Evolutionary conservation across 495 filamentous ascomycete species (phyloP).

Genomic region (Melanomma pulvis-pyrius): DNA sequence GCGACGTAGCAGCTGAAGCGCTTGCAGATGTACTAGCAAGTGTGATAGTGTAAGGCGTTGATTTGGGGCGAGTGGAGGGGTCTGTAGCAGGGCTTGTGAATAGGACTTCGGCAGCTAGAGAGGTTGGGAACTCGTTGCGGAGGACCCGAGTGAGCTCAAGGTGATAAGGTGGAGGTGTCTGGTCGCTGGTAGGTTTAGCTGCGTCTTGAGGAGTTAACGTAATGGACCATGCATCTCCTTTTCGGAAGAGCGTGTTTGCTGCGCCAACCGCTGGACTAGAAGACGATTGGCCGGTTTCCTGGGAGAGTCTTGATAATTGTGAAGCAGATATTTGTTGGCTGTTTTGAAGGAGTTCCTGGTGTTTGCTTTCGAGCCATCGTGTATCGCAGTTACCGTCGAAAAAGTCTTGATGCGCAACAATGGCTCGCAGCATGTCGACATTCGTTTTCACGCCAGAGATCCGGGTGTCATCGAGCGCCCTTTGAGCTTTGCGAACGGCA

Average conservation of each 20-base stretch:
- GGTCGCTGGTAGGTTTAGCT: slow-evolving; percentile 6
- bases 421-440: slow-evolving; percentile 55
- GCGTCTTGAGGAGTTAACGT: slow-evolving; percentile 46
- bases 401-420: slow-evolving; percentile 56
- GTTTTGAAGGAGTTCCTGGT: slow-evolving; percentile 47
- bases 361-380: slow-evolving; percentile 59
- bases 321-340: slow-evolving; percentile 30
- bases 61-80: slow-evolving; percentile 19
- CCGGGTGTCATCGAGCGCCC: slow-evolving; percentile 57
- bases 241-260: slow-evolving; percentile 54
- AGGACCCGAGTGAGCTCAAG: slow-evolving; percentile 57
- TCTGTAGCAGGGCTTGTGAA: slow-evolving; percentile 53
- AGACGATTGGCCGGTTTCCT: background rate
- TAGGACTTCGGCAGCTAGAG: slow-evolving; percentile 57
- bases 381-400: slow-evolving; percentile 53
- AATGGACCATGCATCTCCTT: slow-evolving; percentile 61
- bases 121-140: slow-evolving; percentile 61
- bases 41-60: slow-evolving; percentile 50
- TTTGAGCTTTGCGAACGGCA: slow-evolving; percentile 54
- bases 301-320: slow-evolving; percentile 5
- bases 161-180: slow-evolving; percentile 45
- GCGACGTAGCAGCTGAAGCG: slow-evolving; percentile 51
- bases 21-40: slow-evolving; percentile 54
- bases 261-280: slow-evolving; percentile 11
- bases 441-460: slow-evolving; percentile 62